Evolutionary conservation across 2,329 filamentous ascomycete genomes (phyloP).

Genomic region (Fusarium domesticum): DNA sequence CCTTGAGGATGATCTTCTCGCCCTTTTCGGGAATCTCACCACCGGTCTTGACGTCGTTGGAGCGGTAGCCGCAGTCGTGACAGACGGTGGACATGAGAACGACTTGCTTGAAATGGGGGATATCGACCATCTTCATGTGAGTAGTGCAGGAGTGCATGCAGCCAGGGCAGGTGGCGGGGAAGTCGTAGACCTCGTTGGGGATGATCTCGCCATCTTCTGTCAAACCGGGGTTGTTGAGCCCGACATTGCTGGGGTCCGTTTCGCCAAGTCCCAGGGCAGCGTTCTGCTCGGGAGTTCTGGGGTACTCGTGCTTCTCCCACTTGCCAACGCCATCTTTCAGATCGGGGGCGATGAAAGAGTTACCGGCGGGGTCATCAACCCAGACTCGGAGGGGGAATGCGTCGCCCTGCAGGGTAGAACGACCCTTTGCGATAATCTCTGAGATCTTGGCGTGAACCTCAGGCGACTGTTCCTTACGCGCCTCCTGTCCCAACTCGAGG

Average conservation of each 20-base stretch:
- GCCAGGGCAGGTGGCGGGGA: constrained; percentile 87
- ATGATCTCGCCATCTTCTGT: constrained; percentile 72
- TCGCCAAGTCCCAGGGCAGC: constrained; percentile 73
- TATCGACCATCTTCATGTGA: constrained; percentile 98
- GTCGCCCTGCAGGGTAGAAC: constrained; percentile 73
- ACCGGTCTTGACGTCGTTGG: constrained; percentile 96
- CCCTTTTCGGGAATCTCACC: constrained; percentile 86
- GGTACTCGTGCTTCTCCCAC: constrained; percentile 82
- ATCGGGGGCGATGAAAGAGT: constrained; percentile 93
- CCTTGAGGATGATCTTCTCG: constrained; percentile 74
- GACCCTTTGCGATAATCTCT: constrained; percentile 69
- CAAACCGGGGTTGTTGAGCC: constrained; percentile 50
- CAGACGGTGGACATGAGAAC: constrained; percentile 94
- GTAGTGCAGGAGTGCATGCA: constrained; percentile 84
- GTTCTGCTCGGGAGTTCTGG: constrained; percentile 82
- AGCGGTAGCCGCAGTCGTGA: constrained; percentile 87
- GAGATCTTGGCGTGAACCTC: constrained; percentile 77
- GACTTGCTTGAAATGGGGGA: constrained; percentile 97
- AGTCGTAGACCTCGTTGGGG: constrained; percentile 88
- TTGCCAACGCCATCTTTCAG: constrained; percentile 78
- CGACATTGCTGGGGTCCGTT: constrained; percentile 54
- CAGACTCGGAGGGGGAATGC: constrained; percentile 84
- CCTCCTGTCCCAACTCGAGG: constrained; percentile 76
- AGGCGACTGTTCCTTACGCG: constrained; percentile 71
- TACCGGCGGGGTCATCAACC: constrained; percentile 88